Evolutionary conservation across 2,329 filamentous ascomycete genomes (phyloP).

Genomic region (Ambrosiella cleistominuta): DNA sequence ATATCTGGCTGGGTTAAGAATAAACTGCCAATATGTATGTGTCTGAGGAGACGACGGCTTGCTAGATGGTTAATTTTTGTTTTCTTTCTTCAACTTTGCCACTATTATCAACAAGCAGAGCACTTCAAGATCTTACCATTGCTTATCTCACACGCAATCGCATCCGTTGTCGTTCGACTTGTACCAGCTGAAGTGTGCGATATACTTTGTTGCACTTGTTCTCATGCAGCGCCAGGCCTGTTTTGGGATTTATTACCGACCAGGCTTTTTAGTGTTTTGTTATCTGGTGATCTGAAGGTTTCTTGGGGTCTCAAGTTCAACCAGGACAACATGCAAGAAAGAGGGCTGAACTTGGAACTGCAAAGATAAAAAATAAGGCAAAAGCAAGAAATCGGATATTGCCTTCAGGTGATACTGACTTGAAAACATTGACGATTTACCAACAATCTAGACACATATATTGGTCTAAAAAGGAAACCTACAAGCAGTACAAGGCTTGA

Average conservation of each 20-base stretch:
- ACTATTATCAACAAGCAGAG: neutral
- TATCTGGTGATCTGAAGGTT: neutral
- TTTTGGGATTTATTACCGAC: neutral
- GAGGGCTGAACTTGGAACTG: neutral
- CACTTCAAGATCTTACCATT: neutral
- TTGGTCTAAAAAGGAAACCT: neutral
- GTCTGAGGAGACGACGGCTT: neutral
- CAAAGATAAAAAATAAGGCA: neutral
- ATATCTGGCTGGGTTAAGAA: no score
- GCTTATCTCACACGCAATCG: neutral
- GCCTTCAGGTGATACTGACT: neutral
- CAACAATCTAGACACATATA: neutral
- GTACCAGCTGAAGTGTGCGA: neutral
- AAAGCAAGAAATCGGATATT: neutral
- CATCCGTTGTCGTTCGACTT: neutral
- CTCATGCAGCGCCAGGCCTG: neutral
- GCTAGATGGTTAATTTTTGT: neutral
- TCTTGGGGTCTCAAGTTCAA: neutral
- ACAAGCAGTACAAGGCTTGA: neutral
- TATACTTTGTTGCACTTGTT: neutral
- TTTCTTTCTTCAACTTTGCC: neutral
- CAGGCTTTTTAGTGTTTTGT: neutral
- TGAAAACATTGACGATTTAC: neutral
- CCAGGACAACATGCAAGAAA: neutral
- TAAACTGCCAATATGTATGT: neutral